Evolutionary conservation across 1,139 yeast genomes (phyloP).

Genomic region (Diutina sp.): DNA sequence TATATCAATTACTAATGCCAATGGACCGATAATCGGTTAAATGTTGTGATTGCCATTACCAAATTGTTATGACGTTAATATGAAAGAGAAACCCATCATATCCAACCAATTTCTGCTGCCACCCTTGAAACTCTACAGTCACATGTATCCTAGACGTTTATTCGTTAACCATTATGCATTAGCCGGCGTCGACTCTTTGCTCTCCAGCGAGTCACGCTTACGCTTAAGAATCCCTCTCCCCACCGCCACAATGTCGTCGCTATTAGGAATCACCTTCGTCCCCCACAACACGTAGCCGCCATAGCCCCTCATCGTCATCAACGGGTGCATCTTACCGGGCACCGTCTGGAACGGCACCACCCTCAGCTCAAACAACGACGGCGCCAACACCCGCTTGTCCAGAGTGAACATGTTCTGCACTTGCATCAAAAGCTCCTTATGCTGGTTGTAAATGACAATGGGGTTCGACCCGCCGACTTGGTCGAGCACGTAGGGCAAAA

Average conservation of each 20-base stretch:
- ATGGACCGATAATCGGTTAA: no score
- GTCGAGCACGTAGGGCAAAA: slow-evolving; percentile 50
- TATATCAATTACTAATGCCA: no score
- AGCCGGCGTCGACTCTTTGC: background rate
- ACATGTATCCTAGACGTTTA: background rate
- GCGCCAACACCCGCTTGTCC: slow-evolving; percentile 68
- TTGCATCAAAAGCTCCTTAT: slow-evolving; percentile 65
- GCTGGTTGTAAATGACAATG: slow-evolving; percentile 67
- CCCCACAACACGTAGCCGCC: slow-evolving; percentile 86
- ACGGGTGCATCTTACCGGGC: slow-evolving; percentile 89
- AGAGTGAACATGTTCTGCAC: slow-evolving; percentile 53
- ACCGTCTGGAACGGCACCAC: slow-evolving; percentile 86
- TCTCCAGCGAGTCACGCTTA: background rate
- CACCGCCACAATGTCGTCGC: slow-evolving; percentile 37
- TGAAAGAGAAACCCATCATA: background rate
- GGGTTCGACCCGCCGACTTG: slow-evolving; percentile 82
- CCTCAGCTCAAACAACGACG: slow-evolving; percentile 69
- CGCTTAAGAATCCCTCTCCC: slow-evolving; percentile 35
- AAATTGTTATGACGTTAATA: no score
- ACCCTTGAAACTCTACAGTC: no score
- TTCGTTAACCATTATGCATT: background rate
- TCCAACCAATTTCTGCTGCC: background rate
- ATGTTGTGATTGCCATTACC: no score
- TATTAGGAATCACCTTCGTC: slow-evolving; percentile 65
- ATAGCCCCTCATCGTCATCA: slow-evolving; percentile 86